Conservation (phyloP, 495 filamentous ascomycete genomes). For the Aspergillus olivimuriae region DNA sequence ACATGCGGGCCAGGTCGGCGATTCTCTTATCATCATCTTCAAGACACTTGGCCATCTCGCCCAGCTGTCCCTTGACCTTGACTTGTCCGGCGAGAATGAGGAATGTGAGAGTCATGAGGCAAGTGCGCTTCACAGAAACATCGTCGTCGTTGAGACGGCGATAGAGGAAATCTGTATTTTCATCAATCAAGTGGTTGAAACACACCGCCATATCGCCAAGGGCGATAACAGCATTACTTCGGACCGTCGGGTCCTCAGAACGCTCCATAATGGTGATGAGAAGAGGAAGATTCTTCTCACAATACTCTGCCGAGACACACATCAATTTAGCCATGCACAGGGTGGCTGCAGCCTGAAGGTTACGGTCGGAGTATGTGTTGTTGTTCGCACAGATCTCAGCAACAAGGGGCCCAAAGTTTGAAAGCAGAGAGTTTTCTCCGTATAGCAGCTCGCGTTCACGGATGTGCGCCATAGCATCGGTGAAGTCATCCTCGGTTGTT, state of each 20-base stretch:
- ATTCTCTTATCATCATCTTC: constrained; percentile 93
- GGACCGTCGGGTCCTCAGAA: constrained; percentile 79
- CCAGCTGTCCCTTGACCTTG: constrained; percentile 99
- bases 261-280: constrained; percentile 97
- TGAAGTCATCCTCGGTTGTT: constrained; percentile 97
- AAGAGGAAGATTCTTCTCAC: constrained; percentile 85
- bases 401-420: constrained; percentile 85
- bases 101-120: constrained; percentile 98
- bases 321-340: constrained; percentile 97
- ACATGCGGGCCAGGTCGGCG: constrained; percentile 91
- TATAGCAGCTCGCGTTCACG: constrained; percentile 92
- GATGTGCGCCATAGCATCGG: constrained; percentile 90
- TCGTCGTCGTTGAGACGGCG: constrained; percentile 84
- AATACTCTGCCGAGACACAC: constrained; percentile 94
- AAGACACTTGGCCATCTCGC: constrained; percentile 98
- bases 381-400: constrained; percentile 92
- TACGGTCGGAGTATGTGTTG: constrained; percentile 77
- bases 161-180: constrained; percentile 98
- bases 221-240: constrained; percentile 93
- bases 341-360: constrained; percentile 86
- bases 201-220: constrained; percentile 98
- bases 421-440: constrained; percentile 73
- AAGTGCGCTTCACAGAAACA: constrained; percentile 88
- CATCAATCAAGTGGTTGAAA: constrained; percentile 98
- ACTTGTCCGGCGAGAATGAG: constrained; percentile 95